Evolutionary conservation across 768 basidiomycete species (phyloP).

Genomic region (Obba rivulosa): DNA sequence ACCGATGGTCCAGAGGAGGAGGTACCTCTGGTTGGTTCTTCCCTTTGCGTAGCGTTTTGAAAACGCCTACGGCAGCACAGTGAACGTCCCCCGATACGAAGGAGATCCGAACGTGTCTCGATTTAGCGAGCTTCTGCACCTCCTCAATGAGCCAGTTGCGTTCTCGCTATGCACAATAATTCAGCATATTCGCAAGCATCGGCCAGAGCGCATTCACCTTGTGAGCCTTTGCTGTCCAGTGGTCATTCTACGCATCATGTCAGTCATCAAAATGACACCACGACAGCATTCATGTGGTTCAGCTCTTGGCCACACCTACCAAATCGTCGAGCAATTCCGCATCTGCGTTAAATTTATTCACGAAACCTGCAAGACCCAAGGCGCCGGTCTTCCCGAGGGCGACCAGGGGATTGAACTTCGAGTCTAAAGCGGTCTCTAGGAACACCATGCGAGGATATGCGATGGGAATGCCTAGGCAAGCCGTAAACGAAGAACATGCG

Average conservation of each 20-base stretch:
- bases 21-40: conserved; percentile 44
- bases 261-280: neutral
- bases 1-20: conserved; percentile 66
- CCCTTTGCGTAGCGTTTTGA: conserved; percentile 57
- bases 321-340: conserved; percentile 93
- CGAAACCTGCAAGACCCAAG: conserved; percentile 69
- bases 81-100: conserved; percentile 95
- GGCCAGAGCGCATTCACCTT: conserved; percentile 44
- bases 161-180: conserved; percentile 53
- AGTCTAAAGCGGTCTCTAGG: conserved; percentile 71
- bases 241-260: conserved; percentile 59
- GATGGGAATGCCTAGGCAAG: conserved; percentile 58
- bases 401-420: conserved; percentile 80
- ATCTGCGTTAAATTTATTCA: conserved; percentile 88
- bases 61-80: conserved; percentile 75
- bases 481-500: neutral
- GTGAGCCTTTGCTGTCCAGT: conserved; percentile 82
- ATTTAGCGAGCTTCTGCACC: conserved; percentile 66
- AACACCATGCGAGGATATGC: conserved; percentile 95
- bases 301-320: conserved; percentile 32
- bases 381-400: conserved; percentile 65
- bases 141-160: conserved; percentile 84
- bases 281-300: neutral
- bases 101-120: conserved; percentile 64
- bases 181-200: neutral